Evolutionary conservation across 2,329 filamentous ascomycete genomes (phyloP), one percentile per base, ranked within the genome.

Genomic region (Xylariaceae sp.): DNA sequence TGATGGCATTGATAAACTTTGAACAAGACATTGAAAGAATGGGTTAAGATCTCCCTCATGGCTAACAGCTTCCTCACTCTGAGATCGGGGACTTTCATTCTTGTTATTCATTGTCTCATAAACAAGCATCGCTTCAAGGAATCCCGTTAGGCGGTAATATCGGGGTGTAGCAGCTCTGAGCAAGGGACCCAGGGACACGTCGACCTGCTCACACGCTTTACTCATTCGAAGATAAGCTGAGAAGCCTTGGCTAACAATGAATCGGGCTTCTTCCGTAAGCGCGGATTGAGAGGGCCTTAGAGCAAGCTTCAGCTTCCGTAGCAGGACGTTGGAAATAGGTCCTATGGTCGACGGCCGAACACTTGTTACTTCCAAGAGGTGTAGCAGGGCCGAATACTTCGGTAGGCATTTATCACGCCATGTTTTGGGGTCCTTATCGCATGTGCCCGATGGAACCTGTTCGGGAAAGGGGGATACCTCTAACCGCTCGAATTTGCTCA

Each of bases 191-290:
- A 92, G 71, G 7, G 76, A 75, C 18, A 73, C 65, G 55, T 89
- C 84, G 5, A 85, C 69, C 12, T 79, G 75, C 1, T 76, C 79
- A n/a, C 80, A 74, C 3, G 78, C 76, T 56, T 77, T 79, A 49
- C 79, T 83, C 77, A 89, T 83, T 46, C 81, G 77, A 22, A 89
- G 76, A 62, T 91, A 89, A 4, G 86, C 81, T 54, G 81, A 82
- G 64, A 94, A 89, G 0, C 88, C 89, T 60, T 85, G 84, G 9
- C 87, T 88, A 53, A 86, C 78, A 47, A 89, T 87, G 60, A 94
- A 90, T 34, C 82, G 78, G n/a, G 83, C 80, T 65, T 86, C 80
- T 57, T 86, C 80, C 2, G 80, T 82, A 2, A 78, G 76, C 48
- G 83, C 70, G 10, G 78, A 76, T 5, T 79, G 79, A 1, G 81